A percentile compares a stretch with the other conserved stretches of the same genome.
phyloP scores from a whole-genome alignment of 768 basidiomycete species.

The Bullera alba region DNA sequence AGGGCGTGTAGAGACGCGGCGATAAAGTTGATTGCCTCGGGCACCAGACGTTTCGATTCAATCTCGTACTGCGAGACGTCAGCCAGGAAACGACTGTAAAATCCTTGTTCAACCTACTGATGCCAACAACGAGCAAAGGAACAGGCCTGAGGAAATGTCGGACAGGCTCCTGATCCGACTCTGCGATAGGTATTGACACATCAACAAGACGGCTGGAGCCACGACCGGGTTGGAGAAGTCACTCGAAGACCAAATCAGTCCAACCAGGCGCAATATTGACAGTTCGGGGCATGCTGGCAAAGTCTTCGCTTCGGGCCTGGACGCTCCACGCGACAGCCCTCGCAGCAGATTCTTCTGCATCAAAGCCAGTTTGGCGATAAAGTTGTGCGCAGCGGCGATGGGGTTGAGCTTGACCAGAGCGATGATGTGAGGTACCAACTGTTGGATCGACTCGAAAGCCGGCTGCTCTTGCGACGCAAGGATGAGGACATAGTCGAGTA shows the following conservation, averaged over 20 bases:
- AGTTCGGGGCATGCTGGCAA: constrained; percentile 86
- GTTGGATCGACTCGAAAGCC: constrained; percentile 56
- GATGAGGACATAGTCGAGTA: constrained; percentile 82
- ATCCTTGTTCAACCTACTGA: constrained; percentile 46
- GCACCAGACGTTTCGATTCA: constrained; percentile 76
- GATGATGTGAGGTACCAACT: constrained; percentile 69
- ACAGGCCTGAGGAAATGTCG: constrained; percentile 79
- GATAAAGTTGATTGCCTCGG: constrained; percentile 80
- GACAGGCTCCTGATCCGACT: constrained; percentile 65
- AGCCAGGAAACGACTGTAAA: no score
- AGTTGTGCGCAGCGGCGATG: constrained; percentile 66
- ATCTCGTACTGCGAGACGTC: constrained; percentile 65
- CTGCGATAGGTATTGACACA: constrained; percentile 84
- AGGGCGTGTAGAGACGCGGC: constrained; percentile 65
- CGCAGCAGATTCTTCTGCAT: constrained; percentile 92
- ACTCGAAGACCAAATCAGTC: constrained; percentile 83
- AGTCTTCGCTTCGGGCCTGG: constrained; percentile 60
- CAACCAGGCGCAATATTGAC: constrained; percentile 68
- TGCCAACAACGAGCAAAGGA: constrained; percentile 71
- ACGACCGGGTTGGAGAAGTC: constrained; percentile 87
- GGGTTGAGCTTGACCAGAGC: constrained; percentile 75
- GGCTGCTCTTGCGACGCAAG: constrained; percentile 61
- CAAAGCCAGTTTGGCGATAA: constrained; percentile 70
- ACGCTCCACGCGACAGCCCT: constrained; percentile 66
- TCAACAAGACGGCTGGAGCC: constrained; percentile 75